phyloP scores from a whole-genome alignment of 225 moss, liverwort and hornwort species.

The Pseudoscleropodium purum region DNA sequence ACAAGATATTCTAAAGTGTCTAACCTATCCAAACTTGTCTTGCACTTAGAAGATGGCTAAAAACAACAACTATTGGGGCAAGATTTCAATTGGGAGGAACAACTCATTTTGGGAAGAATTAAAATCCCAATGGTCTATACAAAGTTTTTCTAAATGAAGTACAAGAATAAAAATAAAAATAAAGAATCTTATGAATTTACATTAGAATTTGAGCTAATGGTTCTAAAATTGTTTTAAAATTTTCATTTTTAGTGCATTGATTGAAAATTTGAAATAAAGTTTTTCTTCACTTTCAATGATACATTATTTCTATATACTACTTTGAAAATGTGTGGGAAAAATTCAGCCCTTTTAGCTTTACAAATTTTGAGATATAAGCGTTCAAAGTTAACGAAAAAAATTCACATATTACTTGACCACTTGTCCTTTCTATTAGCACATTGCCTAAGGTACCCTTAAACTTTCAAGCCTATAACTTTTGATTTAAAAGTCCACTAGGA shows the following conservation, averaged over 20 bases:
- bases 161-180: too few species aligned
- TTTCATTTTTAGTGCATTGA: not conserved
- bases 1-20: not conserved
- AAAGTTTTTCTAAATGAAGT: too few species aligned
- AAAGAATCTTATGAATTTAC: not conserved
- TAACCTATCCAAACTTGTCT: not conserved
- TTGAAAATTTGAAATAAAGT: not conserved
- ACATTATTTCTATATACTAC: not conserved
- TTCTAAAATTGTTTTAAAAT: not conserved
- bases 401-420: too few species aligned
- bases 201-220: not conserved
- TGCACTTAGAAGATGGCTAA: not conserved
- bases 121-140: too few species aligned
- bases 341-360: rapidly evolving
- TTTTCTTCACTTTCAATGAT: not conserved
- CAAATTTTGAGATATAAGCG: too few species aligned
- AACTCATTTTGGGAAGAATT: not conserved
- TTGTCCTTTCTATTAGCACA: not conserved
- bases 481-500: too few species aligned
- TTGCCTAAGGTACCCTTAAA: not conserved
- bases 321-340: not conserved
- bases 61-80: not conserved
- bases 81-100: not conserved
- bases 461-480: not conserved
- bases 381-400: too few species aligned